These are phyloP conservation scores for Leptographium wingfieldii DNA, from an alignment of 2,329 filamentous ascomycete genomes.

Conservation along the genomic window DNA sequence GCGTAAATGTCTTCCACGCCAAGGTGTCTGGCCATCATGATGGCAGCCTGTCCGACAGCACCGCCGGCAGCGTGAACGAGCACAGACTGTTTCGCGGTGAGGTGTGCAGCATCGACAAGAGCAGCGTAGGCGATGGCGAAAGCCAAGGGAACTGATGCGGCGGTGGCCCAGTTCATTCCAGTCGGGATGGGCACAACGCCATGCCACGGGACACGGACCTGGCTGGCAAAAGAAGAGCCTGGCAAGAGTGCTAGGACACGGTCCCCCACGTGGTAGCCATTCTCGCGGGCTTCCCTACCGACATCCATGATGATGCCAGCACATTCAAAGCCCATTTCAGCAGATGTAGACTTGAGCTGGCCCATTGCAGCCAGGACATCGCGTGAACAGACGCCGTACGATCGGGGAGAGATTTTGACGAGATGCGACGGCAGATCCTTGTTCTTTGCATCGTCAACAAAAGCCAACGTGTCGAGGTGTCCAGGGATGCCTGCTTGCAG, in stretches of 20 bases:
- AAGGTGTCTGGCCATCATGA: constrained; percentile 23
- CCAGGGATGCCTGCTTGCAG: not conserved
- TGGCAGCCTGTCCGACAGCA: constrained; percentile 26
- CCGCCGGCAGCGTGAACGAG: constrained; percentile 27
- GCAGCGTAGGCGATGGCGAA: constrained; percentile 29
- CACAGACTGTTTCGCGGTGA: constrained; percentile 25
- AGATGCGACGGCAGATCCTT: not conserved
- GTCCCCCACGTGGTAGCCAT: constrained; percentile 18
- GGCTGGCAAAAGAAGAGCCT: not conserved
- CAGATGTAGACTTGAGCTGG: constrained; percentile 9
- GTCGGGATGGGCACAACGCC: no score
- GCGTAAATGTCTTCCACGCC: constrained; percentile 30
- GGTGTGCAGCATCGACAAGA: constrained; percentile 24
- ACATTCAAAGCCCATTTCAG: constrained; percentile 15
- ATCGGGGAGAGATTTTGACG: not conserved
- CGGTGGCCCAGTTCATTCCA: constrained; percentile 16
- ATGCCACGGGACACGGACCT: constrained; percentile 12
- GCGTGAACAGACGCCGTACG: not conserved
- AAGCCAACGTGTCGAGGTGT: constrained; percentile 25
- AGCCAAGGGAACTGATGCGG: constrained; percentile 26
- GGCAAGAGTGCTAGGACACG: constrained; percentile 13
- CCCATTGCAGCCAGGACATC: constrained; percentile 22
- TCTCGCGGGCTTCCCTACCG: constrained; percentile 9
- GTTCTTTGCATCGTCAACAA: constrained; percentile 20
- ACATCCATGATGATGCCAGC: constrained; percentile 12